Base-by-base conservation (phyloP, 495 filamentous ascomycete species). In the Cercophora newfieldiana region DNA sequence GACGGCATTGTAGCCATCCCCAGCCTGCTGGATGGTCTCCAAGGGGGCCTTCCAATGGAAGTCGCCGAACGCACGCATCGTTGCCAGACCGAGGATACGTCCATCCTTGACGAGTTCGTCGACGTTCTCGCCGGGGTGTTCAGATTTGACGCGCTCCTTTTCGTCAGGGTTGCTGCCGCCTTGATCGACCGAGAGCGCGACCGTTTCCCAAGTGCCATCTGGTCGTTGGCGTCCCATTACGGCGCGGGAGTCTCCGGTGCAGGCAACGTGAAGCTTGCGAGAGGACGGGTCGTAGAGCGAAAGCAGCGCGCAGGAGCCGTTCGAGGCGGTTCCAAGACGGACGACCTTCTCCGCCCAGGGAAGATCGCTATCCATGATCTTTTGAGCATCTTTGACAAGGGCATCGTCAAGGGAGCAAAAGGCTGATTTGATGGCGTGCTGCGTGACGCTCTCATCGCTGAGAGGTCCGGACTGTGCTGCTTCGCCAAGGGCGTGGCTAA, bases 41-140 rank as follows among this genome's bases (percentile, higher is more conserved):
- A 80, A 21, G 3, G 84, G 69, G 85, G 85, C 89, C 66, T 90
- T 90, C 86, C 84, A 90, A 51, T 79, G 78, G 30, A 78, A 73
- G 72, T 91, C 87, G 31, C 89, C 89, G 69, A 91, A 90, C 0
- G 85, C 85, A 1, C 89, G 82, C 7, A 86, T 83, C 0, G 86
- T 80, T 37, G 75, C 77, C 0, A 88, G 65, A 0, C 88, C 88
- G 49, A 88, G 79, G 1, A 89, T 69, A 1, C 87, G 82, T 2
- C 87, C 85, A 44, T 80, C 68, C 64, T 83, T 80, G 16, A 89
- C 69, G 0, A 86, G 79, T 5, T 19, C n/a, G 30, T 59, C 16
- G 8, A 81, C 71, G 1, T 80, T 72, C 72, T 90, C 87, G 58
- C 82, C 80, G 0, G 88, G 88, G 68, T 90, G 88, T 64, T 87